Conservation (phyloP, 768 basidiomycete species). For the Cytidiella melzeri region DNA sequence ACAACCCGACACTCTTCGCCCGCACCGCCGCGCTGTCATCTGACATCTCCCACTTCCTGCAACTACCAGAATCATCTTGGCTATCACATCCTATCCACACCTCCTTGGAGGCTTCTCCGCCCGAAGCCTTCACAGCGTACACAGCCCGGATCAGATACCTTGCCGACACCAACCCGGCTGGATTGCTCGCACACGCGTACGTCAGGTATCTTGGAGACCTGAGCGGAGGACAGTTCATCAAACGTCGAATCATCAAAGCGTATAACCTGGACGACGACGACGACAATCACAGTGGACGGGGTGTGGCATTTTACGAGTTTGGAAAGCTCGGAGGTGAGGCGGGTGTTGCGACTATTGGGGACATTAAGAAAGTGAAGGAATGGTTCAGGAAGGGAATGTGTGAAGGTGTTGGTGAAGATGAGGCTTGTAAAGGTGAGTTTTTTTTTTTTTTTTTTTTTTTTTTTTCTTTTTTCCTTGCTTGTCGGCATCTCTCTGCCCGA, state of each 20-base stretch:
- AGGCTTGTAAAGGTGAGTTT: slow-evolving; percentile 25
- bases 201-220: slow-evolving; percentile 81
- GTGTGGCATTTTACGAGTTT: slow-evolving; percentile 64
- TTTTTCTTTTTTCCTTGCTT: neutral
- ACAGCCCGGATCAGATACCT: slow-evolving; percentile 46
- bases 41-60: slow-evolving; percentile 61
- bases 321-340: slow-evolving; percentile 44
- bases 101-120: slow-evolving; percentile 38
- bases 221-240: slow-evolving; percentile 71
- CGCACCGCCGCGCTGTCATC: slow-evolving; percentile 53
- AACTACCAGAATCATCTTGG: slow-evolving; percentile 50
- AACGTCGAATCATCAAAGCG: slow-evolving; percentile 55
- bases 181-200: slow-evolving; percentile 73
- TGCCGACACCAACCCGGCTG: slow-evolving; percentile 25
- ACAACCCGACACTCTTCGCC: slow-evolving; percentile 63
- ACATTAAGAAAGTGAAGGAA: slow-evolving; percentile 69
- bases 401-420: slow-evolving; percentile 27
- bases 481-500: neutral
- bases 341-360: slow-evolving; percentile 39
- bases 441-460: neutral
- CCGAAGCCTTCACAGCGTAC: slow-evolving; percentile 46
- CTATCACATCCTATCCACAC: slow-evolving; percentile 48
- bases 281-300: too few species aligned
- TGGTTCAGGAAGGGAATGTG: slow-evolving; percentile 53
- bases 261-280: slow-evolving; percentile 50